phyloP scores from a whole-genome alignment of 2,329 filamentous ascomycete genomes.

The Furcasterigmium sp. region DNA sequence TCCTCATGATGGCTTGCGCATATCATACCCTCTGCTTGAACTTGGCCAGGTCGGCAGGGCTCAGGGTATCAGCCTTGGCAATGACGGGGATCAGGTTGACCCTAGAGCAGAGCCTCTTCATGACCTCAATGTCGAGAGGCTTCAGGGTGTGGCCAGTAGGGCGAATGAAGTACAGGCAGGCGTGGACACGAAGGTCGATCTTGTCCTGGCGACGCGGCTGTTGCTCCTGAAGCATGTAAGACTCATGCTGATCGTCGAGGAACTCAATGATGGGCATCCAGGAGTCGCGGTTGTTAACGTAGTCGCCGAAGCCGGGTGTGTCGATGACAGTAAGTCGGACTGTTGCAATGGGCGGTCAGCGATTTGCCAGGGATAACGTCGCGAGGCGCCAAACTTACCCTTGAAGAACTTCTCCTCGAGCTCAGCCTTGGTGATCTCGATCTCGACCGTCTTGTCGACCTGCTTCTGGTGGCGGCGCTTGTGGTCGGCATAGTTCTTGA shows the following conservation, averaged over 20 bases:
- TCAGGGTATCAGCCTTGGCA: slow-evolving; percentile 97
- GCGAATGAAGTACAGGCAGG: slow-evolving; percentile 98
- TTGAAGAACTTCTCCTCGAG: slow-evolving; percentile 99
- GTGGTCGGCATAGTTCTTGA: slow-evolving; percentile 99
- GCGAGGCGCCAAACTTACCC: slow-evolving; percentile 51
- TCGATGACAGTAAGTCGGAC: slow-evolving; percentile 98
- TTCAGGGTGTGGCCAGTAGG: slow-evolving; percentile 98
- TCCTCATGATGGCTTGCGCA: slow-evolving; percentile 7
- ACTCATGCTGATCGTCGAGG: slow-evolving; percentile 99
- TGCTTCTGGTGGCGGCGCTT: slow-evolving; percentile 99
- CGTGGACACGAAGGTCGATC: slow-evolving; percentile 97
- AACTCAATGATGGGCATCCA: slow-evolving; percentile 99
- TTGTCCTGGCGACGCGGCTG: slow-evolving; percentile 97
- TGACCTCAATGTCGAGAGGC: slow-evolving; percentile 98
- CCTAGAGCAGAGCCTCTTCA: slow-evolving; percentile 97
- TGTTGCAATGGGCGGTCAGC: slow-evolving; percentile 31
- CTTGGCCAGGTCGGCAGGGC: slow-evolving; percentile 80
- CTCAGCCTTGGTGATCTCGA: slow-evolving; percentile 99
- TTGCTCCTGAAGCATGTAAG: slow-evolving; percentile 99
- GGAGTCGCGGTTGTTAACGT: slow-evolving; percentile 99
- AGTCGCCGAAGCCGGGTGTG: slow-evolving; percentile 98
- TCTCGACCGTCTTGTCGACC: slow-evolving; percentile 99
- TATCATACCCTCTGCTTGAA: slow-evolving; percentile 90
- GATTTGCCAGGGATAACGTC: neutral
- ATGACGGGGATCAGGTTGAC: slow-evolving; percentile 98